These are phyloP conservation scores for Russula brevipes DNA, from an alignment of 768 basidiomycete species.

Conservation along the genomic window DNA sequence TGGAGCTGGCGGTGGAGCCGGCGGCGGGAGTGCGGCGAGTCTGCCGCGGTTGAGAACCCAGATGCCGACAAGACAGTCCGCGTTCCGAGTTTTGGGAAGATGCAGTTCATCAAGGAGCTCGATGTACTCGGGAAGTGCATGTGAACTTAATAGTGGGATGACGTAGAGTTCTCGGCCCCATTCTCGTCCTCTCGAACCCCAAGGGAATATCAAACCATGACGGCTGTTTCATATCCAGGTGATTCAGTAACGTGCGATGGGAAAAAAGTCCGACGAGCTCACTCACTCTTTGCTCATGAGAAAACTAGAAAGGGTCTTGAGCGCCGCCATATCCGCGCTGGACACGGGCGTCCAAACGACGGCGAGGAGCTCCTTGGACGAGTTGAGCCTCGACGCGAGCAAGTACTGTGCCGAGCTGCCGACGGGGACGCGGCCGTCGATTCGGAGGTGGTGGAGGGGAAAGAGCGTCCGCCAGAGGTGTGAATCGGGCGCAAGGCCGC, in stretches of 20 bases:
- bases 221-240: constrained; percentile 47
- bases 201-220: constrained; percentile 82
- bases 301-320: constrained; percentile 59
- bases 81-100: constrained; percentile 57
- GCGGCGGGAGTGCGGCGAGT: constrained; percentile 38
- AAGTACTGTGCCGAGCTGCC: constrained; percentile 75
- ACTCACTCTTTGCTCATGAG: constrained; percentile 68
- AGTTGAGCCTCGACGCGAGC: constrained; percentile 69
- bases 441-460: constrained; percentile 60
- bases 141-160: constrained; percentile 62
- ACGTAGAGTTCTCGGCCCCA: constrained; percentile 83
- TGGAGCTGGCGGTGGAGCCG: constrained; percentile 1
- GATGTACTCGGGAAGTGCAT: constrained; percentile 77
- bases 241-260: neutral
- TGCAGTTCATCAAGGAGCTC: constrained; percentile 74
- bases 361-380: constrained; percentile 72
- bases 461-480: constrained; percentile 73
- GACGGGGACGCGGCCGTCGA: constrained; percentile 80
- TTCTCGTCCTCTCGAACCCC: constrained; percentile 72
- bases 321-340: constrained; percentile 43
- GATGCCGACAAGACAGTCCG: constrained; percentile 70
- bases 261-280: constrained; percentile 15
- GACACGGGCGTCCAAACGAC: constrained; percentile 61
- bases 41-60: constrained; percentile 85
- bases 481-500: constrained; percentile 50